Base-by-base conservation (phyloP, 345 rosid genomes). In the Raphanus sativus region DNA sequence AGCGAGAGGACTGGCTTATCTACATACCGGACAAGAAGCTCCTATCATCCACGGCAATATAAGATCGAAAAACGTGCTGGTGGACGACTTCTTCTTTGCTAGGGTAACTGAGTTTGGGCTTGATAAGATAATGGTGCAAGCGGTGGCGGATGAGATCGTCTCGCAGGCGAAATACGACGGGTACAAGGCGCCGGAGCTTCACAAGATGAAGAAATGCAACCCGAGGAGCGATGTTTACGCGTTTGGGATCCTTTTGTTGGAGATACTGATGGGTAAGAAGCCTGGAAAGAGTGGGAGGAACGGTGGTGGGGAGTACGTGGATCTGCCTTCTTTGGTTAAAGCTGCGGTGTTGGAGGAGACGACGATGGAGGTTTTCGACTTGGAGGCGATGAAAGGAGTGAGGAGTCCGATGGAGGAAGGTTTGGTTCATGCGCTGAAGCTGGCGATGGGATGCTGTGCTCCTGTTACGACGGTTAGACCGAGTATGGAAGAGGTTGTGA, bases 401-500 rank as follows among this genome's bases (percentile, higher is more conserved):
- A 89, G 91, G 81, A 95, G 88, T 58, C 97, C 98, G 5, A 92
- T 92, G 98, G 99, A 95, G 82, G 99, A 92, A 67, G 99, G 99
- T 17, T 75, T 95, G 61, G 91, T 91, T 77, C 99, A 92, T 83
- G 97, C 97, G 26, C 76, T 95, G 91, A 95, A 95, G 83, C 90
- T 95, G 6, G 98, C 98, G 1, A 95, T 95, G 99, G 99, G 99
- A 33, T 95, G 99, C 30, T 95, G 99, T 68, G 96, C 99, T 21
- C 99, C 99, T 0, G 99, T 91, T 62, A 86, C 97, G 48, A 73
- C 97, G 0, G 98, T 95, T 17, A 83, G 99, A 78, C 99, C 99
- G 0, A 74, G 96, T 42, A 95, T 92, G 96, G 98, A 95, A 64
- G 99, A 95, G 74, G 98, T 95, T 30, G 97, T 95, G 68, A 92